phyloP scores from a whole-genome alignment of 2,329 filamentous ascomycete genomes.

The Didymella arachidicola region DNA sequence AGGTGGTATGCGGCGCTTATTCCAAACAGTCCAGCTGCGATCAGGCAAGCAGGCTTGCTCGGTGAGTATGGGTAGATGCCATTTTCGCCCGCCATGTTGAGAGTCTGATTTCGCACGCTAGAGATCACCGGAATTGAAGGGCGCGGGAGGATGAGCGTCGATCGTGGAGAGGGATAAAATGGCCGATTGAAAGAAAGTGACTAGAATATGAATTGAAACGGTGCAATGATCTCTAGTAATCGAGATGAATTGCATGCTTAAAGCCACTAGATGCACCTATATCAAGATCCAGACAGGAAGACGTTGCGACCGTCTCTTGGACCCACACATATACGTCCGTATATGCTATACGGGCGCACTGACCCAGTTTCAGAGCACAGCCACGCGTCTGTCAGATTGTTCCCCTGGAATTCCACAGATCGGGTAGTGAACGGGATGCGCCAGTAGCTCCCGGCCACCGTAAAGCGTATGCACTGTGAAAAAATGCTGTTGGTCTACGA shows the following conservation, averaged over 20 bases:
- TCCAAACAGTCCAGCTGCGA: conserved; percentile 27
- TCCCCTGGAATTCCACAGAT: not conserved
- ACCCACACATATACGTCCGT: conserved; percentile 17
- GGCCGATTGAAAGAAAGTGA: not conserved
- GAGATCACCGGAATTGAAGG: not conserved
- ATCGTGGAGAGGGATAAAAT: not conserved
- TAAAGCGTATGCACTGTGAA: not conserved
- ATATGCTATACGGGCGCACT: conserved; percentile 21
- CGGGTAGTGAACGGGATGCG: not conserved
- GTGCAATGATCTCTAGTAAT: not conserved
- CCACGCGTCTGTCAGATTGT: conserved; percentile 3
- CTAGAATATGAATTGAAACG: not conserved
- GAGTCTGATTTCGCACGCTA: too few relatives aligned
- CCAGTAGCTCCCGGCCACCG: not conserved
- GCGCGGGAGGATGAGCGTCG: not conserved
- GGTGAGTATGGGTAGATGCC: conserved; percentile 31
- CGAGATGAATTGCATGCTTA: conserved; percentile 6
- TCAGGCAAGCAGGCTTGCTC: conserved; percentile 21
- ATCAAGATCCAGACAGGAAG: not conserved
- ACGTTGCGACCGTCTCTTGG: not conserved
- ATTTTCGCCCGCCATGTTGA: conserved; percentile 23
- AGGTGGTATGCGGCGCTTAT: conserved; percentile 29
- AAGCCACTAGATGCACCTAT: not conserved
- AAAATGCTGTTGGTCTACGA: not conserved
- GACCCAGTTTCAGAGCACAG: conserved; percentile 16